A percentile compares a stretch with the other conserved stretches of the same genome.
Conservation (phyloP, 192 early-diverging fungal species). For the Entomortierella beljakovae region DNA sequence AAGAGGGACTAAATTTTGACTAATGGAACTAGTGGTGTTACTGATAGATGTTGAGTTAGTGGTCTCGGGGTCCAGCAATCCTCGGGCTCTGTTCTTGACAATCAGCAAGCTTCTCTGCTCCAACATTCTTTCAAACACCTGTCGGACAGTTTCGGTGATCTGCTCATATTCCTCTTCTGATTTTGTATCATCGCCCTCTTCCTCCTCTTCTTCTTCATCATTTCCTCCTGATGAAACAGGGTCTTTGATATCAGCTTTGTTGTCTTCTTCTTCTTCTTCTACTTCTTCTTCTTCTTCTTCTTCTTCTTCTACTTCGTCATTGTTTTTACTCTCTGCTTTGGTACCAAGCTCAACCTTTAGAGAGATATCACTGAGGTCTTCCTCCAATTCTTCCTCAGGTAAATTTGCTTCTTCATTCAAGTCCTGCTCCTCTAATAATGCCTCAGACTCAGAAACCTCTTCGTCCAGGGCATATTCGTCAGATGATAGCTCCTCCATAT, state of each 20-base stretch:
- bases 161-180: constrained; percentile 13
- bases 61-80: constrained; percentile 23
- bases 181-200: neutral
- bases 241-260: too few relatives aligned
- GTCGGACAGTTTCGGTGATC: constrained; percentile 29
- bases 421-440: constrained; percentile 25
- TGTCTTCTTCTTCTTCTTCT: neutral
- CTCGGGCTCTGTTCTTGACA: constrained; percentile 49
- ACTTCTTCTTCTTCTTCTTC: constrained; percentile 1
- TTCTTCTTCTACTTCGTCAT: neutral
- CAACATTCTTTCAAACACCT: constrained; percentile 52
- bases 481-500: neutral
- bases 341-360: neutral
- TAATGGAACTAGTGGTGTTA: neutral
- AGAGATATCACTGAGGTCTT: constrained; percentile 30
- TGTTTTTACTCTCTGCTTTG: neutral
- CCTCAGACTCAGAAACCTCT: constrained; percentile 41
- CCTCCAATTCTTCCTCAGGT: constrained; percentile 19
- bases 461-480: constrained; percentile 10
- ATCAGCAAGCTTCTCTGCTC: constrained; percentile 36
- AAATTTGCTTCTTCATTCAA: constrained; percentile 28
- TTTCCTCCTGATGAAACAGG: too few relatives aligned
- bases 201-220: neutral
- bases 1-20: neutral
- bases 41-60: neutral